Evolutionary conservation across 108 stramenopile genomes (phyloP).

Genomic region (Cylindrotheca closterium): DNA sequence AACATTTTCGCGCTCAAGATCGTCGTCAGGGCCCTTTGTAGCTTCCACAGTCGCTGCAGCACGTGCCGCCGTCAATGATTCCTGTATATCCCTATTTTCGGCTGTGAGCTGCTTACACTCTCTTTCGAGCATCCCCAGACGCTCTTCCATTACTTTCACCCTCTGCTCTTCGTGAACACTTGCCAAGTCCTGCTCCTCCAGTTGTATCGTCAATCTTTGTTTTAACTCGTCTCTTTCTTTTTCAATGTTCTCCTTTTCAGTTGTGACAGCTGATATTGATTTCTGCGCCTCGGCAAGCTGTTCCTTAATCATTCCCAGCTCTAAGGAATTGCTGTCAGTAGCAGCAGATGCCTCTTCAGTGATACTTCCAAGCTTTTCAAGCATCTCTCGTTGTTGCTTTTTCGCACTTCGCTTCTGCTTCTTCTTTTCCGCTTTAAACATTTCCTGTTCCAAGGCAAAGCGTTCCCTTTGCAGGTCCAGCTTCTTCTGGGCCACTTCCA

Average conservation of each 20-base stretch:
- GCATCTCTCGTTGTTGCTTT: slow-evolving; percentile 1
- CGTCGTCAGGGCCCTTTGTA: background rate
- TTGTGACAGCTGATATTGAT: slow-evolving; percentile 2
- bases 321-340: background rate
- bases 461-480: slow-evolving; percentile 28
- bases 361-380: background rate
- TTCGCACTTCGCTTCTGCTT: slow-evolving; percentile 13
- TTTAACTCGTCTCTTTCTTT: slow-evolving; percentile 11
- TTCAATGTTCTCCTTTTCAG: slow-evolving; percentile 5
- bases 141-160: background rate
- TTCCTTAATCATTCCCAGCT: background rate
- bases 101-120: slow-evolving; percentile 2
- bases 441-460: slow-evolving; percentile 26
- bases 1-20: slow-evolving; percentile 11
- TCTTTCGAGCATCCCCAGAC: slow-evolving; percentile 1
- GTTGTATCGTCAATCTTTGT: background rate
- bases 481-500: slow-evolving; percentile 16
- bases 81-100: slow-evolving; percentile 5
- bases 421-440: slow-evolving; percentile 24
- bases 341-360: slow-evolving; percentile 1
- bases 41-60: background rate
- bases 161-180: background rate
- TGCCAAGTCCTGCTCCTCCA: background rate
- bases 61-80: slow-evolving; percentile 1
- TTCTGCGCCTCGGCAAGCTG: slow-evolving; percentile 12